Base-by-base conservation (phyloP, 768 basidiomycete genomes). In the Macrolepiota fuliginosa region DNA sequence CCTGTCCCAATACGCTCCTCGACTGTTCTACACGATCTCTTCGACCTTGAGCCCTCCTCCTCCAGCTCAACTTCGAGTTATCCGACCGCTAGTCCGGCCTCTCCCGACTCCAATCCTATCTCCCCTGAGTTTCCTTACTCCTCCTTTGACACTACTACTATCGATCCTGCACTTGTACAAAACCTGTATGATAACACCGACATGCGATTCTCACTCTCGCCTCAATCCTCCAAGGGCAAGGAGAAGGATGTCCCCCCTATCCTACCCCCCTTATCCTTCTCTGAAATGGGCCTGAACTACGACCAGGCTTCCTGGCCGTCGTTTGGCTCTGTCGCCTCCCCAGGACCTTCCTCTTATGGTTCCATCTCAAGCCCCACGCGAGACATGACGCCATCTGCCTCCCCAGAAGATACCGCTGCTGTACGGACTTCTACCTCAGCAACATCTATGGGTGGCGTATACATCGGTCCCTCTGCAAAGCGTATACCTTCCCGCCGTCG, bases 261-360 rank as follows among this genome's bases (percentile, higher is more conserved):
- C 69, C 79, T 90, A 63, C 88, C 90, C 62, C 88, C 89, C 63
- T 77, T 90, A 62, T 74, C 80, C 35, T 86, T 92, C 67, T 77
- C 83, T 54, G 77, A 83, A 32, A 75, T 87, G 39, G 77, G 79
- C 59, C 77, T 89, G 63, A 74, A 72, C 55, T 83, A 79, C 66
- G 70, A 67, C 27, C 69, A 77, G 54, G 69, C 76, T 50, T 71
- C 71, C 63, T 78, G 78, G 74, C 72, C 77, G 35, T 74, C 76
- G 25, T 66, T 78, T 42, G 75, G 76, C 13, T 66, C 74, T 11
- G 68, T 70, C 19, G 67, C 71, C 6, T 67, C 71, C 32, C 65
- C 77, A 12, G 77, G 77, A 7, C 77, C 75, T 54, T 83, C 79
- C 22, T 77, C 64, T 63, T 68, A 53, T 53, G 47, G 66, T 68